Percentiles rank a stretch among this genome's conserved stretches.
Conservation (phyloP, 192 early-diverging fungal genomes). For the Coemansia erecta region DNA sequence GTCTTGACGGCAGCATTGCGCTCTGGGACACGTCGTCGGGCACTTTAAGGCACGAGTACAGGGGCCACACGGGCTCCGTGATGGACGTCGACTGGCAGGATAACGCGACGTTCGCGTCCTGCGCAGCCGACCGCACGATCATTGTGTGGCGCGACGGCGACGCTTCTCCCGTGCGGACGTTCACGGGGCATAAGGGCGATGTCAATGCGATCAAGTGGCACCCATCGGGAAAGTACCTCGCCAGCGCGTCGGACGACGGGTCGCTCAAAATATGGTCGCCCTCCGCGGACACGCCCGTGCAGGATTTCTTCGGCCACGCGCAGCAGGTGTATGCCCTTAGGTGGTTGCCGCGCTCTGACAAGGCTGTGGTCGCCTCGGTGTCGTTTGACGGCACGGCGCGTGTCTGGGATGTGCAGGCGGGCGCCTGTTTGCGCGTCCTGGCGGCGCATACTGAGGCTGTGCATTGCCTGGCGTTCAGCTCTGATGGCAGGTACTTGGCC, state of each 20-base stretch:
- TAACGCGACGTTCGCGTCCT: conserved; percentile 86
- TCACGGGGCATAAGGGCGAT: conserved; percentile 71
- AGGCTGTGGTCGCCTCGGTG: conserved; percentile 66
- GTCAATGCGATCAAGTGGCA: conserved; percentile 53
- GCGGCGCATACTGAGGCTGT: conserved; percentile 70
- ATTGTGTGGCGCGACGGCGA: conserved; percentile 76
- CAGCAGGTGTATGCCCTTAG: conserved; percentile 76
- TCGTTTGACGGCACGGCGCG: conserved; percentile 81
- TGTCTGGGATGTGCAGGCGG: conserved; percentile 80
- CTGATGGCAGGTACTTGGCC: conserved; percentile 71
- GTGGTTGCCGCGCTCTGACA: conserved; percentile 71
- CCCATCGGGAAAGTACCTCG: conserved; percentile 43
- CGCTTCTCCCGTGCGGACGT: conserved; percentile 67
- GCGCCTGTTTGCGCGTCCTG: conserved; percentile 65
- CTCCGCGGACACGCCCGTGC: conserved; percentile 18
- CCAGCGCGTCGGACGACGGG: conserved; percentile 50
- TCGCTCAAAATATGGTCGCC: conserved; percentile 47
- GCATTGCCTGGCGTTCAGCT: conserved; percentile 72
- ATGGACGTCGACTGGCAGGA: conserved; percentile 94
- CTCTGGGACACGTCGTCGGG: conserved; percentile 84
- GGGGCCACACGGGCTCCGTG: conserved; percentile 51
- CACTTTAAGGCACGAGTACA: conserved; percentile 50
- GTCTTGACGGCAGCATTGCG: conserved; percentile 74
- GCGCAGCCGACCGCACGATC: conserved; percentile 76
- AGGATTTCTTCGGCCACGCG: conserved; percentile 58